A percentile compares a stretch with the other conserved stretches of the same genome.
Conservation (phyloP, 176 grass and related monocot species). For the Oryza longistaminata region DNA sequence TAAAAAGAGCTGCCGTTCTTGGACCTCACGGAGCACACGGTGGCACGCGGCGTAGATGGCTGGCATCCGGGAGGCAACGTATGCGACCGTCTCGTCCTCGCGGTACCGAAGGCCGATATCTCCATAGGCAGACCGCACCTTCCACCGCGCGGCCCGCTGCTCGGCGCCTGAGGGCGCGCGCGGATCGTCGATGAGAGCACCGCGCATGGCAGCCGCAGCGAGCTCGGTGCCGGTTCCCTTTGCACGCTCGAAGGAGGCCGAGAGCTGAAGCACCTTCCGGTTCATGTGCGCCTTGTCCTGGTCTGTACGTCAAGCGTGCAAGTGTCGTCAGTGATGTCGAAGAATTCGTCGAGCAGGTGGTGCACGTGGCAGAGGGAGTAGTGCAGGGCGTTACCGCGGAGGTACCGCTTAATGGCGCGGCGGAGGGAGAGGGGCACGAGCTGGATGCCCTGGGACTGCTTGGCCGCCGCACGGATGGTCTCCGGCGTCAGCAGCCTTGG, state of each 20-base stretch:
- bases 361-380: constrained; percentile 16
- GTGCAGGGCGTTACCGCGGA: constrained; percentile 47
- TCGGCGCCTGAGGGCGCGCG: constrained; percentile 42
- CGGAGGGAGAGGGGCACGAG: constrained; percentile 77
- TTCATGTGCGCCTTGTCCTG: constrained; percentile 74
- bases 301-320: constrained; percentile 23
- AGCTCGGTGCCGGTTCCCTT: constrained; percentile 72
- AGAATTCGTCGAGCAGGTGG: constrained; percentile 41
- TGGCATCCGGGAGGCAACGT: constrained; percentile 89
- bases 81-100: constrained; percentile 83
- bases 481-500: constrained; percentile 70
- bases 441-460: constrained; percentile 84
- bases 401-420: constrained; percentile 82
- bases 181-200: constrained; percentile 63
- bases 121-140: constrained; percentile 79
- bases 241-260: constrained; percentile 66
- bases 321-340: not conserved
- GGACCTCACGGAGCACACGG: constrained; percentile 88
- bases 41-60: constrained; percentile 82
- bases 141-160: constrained; percentile 66
- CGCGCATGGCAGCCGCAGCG: constrained; percentile 53
- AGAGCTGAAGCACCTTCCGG: constrained; percentile 70
- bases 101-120: constrained; percentile 76
- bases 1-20: not conserved
- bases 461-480: constrained; percentile 70